Base-by-base conservation (phyloP, 176 grass and related monocot genomes). In the Avena eriantha region DNA sequence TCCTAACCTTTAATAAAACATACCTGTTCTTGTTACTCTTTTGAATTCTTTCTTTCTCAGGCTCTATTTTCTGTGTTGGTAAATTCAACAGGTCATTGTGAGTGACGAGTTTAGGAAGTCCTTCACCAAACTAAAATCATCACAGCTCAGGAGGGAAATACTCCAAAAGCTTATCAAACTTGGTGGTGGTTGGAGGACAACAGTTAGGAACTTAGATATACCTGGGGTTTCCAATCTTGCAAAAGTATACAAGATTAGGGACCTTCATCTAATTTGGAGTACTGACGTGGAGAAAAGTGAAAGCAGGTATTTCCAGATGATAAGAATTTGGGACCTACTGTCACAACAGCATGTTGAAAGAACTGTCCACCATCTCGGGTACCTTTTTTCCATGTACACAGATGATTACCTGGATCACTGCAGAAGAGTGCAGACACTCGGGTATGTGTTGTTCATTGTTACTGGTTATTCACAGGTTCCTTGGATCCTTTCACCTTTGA, bases 331-430 rank as follows among this genome's bases (percentile, higher is more conserved):
- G 95, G 87, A 95, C 50, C 4, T 97, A n/a, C 34, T 92, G 14
- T 86, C 91, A 13, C 79, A 88, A 33, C 78, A 81, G 47, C 72
- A 93, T 24, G 61, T 95, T 70, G 87, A 80, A 77, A 88, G 84
- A 86, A 78, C 87, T 22, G 18, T 97, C 17, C 82, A 77, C 51
- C 91, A 84, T 39, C 87, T 97, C 0, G 80, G 93, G 86, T 82
- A 93, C 90, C 43, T 97, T 4, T 97, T 95, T 82, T 93, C 93
- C 74, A 81, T 95, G 89, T 90, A 95, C 65, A 97, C 92, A 43
- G 87, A 93, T 86, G 87, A 80, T 47, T 95, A 97, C 69, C 43
- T 95, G 8, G 79, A 92, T 29, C 66, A 78, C 41, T 97, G 95
- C 82, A 91, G 83, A 91, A 24, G 73, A 33, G 76, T 87, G 43